Evolutionary conservation across 108 stramenopile genomes (phyloP).

Genomic region (Fragilaria crotonensis): DNA sequence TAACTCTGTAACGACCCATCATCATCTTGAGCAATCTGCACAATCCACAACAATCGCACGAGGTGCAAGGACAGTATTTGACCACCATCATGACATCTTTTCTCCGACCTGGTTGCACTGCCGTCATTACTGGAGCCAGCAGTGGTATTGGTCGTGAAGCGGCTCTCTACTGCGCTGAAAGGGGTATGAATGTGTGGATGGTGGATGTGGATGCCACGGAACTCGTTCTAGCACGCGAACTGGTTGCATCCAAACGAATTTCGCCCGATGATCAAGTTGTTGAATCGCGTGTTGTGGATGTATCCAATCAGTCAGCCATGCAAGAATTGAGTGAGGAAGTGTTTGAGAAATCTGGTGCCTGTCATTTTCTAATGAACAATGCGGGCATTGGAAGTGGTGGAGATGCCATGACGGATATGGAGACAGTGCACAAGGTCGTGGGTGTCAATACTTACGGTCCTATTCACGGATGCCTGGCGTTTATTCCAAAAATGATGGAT

Average conservation of each 20-base stretch:
- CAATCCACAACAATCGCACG: too few species aligned
- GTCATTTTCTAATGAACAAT: slow-evolving; percentile 51
- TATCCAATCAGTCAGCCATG: slow-evolving; percentile 18
- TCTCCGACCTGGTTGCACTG: slow-evolving; percentile 15
- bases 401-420: slow-evolving; percentile 38
- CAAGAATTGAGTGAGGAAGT: slow-evolving; percentile 26
- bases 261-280: slow-evolving; percentile 3
- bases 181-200: slow-evolving; percentile 50
- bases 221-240: slow-evolving; percentile 18
- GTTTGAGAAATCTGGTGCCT: slow-evolving; percentile 12
- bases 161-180: slow-evolving; percentile 24
- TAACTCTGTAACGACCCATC: too few species aligned
- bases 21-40: too few species aligned
- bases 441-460: slow-evolving; percentile 45
- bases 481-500: slow-evolving; percentile 50
- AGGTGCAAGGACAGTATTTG: too few species aligned
- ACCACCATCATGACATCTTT: not conserved
- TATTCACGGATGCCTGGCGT: slow-evolving; percentile 45
- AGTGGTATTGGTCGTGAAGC: slow-evolving; percentile 40
- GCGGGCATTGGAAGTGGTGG: slow-evolving; percentile 41
- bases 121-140: slow-evolving; percentile 39
- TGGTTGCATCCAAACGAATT: slow-evolving; percentile 8
- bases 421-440: slow-evolving; percentile 18
- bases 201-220: slow-evolving; percentile 39
- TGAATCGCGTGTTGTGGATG: slow-evolving; percentile 28